Percentiles rank a stretch among this genome's conserved stretches.
Conservation (phyloP, 805 yeast species). For the Limtongozyma cylindracea region DNA sequence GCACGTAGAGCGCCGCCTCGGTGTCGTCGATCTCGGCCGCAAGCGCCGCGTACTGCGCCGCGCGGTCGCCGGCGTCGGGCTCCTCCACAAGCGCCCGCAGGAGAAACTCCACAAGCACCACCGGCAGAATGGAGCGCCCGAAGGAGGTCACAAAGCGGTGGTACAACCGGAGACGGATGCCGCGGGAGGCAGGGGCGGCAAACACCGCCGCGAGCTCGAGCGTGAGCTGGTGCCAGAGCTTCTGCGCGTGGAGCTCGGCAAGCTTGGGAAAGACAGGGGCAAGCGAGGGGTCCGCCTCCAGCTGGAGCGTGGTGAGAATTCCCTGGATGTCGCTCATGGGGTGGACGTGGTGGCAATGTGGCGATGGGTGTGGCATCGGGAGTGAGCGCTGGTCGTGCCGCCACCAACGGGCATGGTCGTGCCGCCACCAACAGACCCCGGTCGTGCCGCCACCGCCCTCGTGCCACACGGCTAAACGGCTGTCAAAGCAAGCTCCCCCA, state of each 20-base stretch:
- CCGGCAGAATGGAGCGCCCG: constrained; percentile 47
- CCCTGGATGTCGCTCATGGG: constrained; percentile 9
- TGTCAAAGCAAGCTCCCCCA: too few relatives aligned
- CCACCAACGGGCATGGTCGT: too few relatives aligned
- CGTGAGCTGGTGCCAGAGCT: constrained; percentile 89
- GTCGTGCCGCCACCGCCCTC: too few relatives aligned
- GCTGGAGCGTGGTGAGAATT: constrained; percentile 33
- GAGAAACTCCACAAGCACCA: constrained; percentile 56
- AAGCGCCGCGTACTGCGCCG: constrained; percentile 16
- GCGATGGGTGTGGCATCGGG: too few relatives aligned
- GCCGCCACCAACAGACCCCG: too few relatives aligned
- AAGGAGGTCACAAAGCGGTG: constrained; percentile 45
- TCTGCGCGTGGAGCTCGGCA: constrained; percentile 72
- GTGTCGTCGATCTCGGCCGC: too few relatives aligned
- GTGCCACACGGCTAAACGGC: too few relatives aligned
- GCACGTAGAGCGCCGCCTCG: constrained; percentile 51
- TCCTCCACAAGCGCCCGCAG: constrained; percentile 18
- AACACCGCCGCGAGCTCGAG: constrained; percentile 37
- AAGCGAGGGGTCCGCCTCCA: constrained; percentile 31
- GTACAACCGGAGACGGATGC: constrained; percentile 37
- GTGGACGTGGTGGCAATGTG: too few relatives aligned
- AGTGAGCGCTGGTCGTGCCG: too few relatives aligned
- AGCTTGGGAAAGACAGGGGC: constrained; percentile 35
- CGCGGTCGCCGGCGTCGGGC: constrained; percentile 25
- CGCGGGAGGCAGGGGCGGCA: constrained; percentile 17